Conservation (phyloP, 1,284 basidiomycete genomes). For the Laetiporus sulphureus region DNA sequence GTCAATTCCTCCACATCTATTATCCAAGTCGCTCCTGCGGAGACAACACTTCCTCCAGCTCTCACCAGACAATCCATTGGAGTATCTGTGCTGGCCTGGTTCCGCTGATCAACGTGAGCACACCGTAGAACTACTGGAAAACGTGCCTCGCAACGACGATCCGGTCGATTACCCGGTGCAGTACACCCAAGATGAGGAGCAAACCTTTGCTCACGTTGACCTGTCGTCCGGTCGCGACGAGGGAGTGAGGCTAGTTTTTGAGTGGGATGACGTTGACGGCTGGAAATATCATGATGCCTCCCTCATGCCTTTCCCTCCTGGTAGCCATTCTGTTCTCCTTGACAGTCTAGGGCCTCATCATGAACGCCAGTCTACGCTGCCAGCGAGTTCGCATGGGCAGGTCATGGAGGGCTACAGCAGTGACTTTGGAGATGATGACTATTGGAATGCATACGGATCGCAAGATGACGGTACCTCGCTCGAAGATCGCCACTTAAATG, state of each 20-base stretch:
- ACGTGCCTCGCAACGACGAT: slow-evolving; percentile 30
- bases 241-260: slow-evolving; percentile 57
- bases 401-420: neutral
- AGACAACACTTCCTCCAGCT: slow-evolving; percentile 62
- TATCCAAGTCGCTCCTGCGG: slow-evolving; percentile 53
- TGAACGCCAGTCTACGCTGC: slow-evolving; percentile 4
- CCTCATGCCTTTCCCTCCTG: slow-evolving; percentile 67
- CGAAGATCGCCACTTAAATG: slow-evolving; percentile 5
- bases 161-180: slow-evolving; percentile 32
- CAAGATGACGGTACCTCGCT: slow-evolving; percentile 25
- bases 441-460: slow-evolving; percentile 58
- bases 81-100: slow-evolving; percentile 66
- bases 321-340: too few species aligned
- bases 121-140: slow-evolving; percentile 40
- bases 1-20: slow-evolving; percentile 50
- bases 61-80: slow-evolving; percentile 37
- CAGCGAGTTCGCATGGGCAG: slow-evolving; percentile 10
- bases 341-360: too few species aligned
- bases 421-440: slow-evolving; percentile 42
- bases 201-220: slow-evolving; percentile 55
- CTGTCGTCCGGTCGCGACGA: slow-evolving; percentile 31
- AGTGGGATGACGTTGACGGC: slow-evolving; percentile 45
- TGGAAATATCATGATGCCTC: slow-evolving; percentile 70
- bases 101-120: slow-evolving; percentile 25
- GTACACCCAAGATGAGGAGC: slow-evolving; percentile 56